phyloP scores from a whole-genome alignment of 768 basidiomycete genomes.

The Termitomyces sp. region DNA sequence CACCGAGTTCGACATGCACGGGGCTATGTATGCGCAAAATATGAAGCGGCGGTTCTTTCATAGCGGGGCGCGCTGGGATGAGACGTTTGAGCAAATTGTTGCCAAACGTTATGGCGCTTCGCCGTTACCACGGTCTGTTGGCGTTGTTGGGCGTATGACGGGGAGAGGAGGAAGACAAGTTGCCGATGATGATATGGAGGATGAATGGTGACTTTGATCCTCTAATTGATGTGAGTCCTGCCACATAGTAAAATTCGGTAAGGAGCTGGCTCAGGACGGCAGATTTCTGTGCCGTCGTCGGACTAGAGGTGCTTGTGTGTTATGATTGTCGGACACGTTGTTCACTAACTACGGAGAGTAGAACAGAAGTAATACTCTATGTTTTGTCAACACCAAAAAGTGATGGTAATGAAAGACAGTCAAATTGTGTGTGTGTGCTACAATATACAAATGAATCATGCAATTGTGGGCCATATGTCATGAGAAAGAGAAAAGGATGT shows the following conservation, averaged over 20 bases:
- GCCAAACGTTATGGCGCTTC: constrained; percentile 13
- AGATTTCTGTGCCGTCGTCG: background rate
- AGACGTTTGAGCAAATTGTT: constrained; percentile 18
- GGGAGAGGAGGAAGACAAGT: constrained; percentile 17
- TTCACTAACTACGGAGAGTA: background rate
- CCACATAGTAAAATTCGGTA: background rate
- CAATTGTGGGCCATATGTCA: background rate
- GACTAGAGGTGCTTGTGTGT: background rate
- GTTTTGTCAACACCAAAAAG: background rate
- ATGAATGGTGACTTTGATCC: constrained; percentile 19
- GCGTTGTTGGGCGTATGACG: constrained; percentile 15
- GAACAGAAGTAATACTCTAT: background rate
- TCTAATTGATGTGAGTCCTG: too few relatives aligned
- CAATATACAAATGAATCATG: background rate
- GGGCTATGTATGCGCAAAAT: constrained; percentile 22
- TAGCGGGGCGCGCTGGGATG: constrained; percentile 33
- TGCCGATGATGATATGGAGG: constrained; percentile 15
- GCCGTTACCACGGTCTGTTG: constrained; percentile 9
- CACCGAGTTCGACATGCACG: constrained; percentile 31
- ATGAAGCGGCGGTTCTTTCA: constrained; percentile 56
- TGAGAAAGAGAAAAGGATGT: too few relatives aligned
- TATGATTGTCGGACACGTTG: background rate
- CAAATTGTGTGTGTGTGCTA: background rate
- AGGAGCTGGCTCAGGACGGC: background rate
- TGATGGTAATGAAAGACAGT: background rate